Evolutionary conservation across 805 yeast genomes (phyloP), one percentile per base, ranked within the genome.

Genomic region (Metschnikowia gruessii): DNA sequence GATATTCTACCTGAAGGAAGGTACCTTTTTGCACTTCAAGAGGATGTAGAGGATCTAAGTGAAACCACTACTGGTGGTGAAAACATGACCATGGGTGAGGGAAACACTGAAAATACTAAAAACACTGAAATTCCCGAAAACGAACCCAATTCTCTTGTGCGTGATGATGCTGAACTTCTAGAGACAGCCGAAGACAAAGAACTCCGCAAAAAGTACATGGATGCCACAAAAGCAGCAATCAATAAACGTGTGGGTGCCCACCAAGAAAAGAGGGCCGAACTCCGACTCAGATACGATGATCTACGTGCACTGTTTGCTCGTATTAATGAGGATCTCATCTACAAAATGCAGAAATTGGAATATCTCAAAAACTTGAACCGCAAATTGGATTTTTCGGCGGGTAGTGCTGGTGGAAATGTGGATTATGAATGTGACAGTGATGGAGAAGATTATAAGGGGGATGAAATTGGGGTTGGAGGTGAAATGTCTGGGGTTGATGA

Each of bases 1-100:
- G 38, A 45, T 1, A 67, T 63, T 37, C 54, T 71, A 29, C 76
- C 76, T 2, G 69, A 67, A 38, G 48, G 63, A 9, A 60, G 59
- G 46, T 64, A 68, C 45, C 56, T 70, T 39, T 50, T 62, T 40
- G 56, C 47, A n/a, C 16, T 49, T 12, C 35, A 40, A n/a, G 49
- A 41, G 22, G 42, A 35, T n/a, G n/a, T n/a, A n/a, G n/a, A n/a
- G n/a, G n/a, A n/a, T n/a, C n/a, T n/a, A n/a, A n/a, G n/a, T n/a
- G n/a, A n/a, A n/a, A n/a, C n/a, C n/a, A n/a, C n/a, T n/a, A n/a
- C n/a, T n/a, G n/a, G n/a, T n/a, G n/a, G n/a, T n/a, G n/a, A n/a
- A n/a, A n/a, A n/a, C n/a, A n/a, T n/a, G n/a, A n/a, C n/a, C n/a
- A n/a, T n/a, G n/a, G n/a, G n/a, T n/a, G n/a, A n/a, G n/a, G n/a